Percentiles rank a stretch among this genome's conserved stretches.
phyloP scores from a whole-genome alignment of 257 asterid species.

The Handroanthus guayacan region DNA sequence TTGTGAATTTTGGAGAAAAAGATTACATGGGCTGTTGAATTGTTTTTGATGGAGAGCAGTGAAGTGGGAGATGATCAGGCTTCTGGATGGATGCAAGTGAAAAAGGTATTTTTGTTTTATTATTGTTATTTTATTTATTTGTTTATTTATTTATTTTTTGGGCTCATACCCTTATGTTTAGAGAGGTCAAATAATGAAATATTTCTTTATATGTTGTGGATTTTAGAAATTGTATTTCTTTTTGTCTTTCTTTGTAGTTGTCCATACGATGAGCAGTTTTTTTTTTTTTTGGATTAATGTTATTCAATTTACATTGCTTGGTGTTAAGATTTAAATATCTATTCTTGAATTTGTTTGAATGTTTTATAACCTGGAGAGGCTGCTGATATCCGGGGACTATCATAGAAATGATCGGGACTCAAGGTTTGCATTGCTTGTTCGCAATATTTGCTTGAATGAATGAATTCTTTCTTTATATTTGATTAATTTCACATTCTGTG shows the following conservation, averaged over 20 bases:
- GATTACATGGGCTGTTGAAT: constrained; percentile 17
- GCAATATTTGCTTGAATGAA: constrained; percentile 5
- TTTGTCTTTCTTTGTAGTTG: not conserved
- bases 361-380: constrained; percentile 16
- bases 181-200: constrained; percentile 26
- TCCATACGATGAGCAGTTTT: not conserved
- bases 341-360: constrained; percentile 27
- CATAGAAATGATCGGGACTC: not conserved
- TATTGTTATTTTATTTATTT: not conserved
- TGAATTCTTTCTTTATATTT: not conserved
- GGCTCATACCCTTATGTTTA: constrained; percentile 28
- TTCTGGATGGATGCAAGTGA: constrained; percentile 98
- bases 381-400: not conserved
- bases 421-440: constrained; percentile 20
- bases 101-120: constrained; percentile 63
- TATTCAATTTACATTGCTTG: not conserved
- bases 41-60: constrained; percentile 61
- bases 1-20: constrained; percentile 40
- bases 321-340: not conserved
- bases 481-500: not conserved
- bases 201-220: constrained; percentile 9
- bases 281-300: constrained; percentile 27
- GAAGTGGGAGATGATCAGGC: constrained; percentile 85
- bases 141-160: constrained; percentile 27
- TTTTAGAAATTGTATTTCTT: not conserved